Percentiles rank a stretch among this genome's conserved stretches.
phyloP scores from a whole-genome alignment of 2,329 filamentous ascomycete genomes.

The Karstenula rhodostoma region DNA sequence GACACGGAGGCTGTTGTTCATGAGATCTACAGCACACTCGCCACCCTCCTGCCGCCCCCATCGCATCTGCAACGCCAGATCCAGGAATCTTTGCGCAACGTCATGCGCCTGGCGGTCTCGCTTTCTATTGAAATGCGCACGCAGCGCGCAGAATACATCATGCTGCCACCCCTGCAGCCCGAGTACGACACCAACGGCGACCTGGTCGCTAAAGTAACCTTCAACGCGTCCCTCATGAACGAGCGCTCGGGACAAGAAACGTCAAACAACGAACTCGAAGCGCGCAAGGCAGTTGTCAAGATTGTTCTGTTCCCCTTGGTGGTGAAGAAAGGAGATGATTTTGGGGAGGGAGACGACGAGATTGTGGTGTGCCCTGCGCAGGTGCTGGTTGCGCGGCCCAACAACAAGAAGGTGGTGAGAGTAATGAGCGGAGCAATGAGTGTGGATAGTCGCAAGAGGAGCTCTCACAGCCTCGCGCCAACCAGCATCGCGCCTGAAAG shows the following conservation, averaged over 20 bases:
- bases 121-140: conserved; percentile 97
- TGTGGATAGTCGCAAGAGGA: conserved; percentile 46
- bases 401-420: conserved; percentile 59
- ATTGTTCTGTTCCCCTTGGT: conserved; percentile 96
- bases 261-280: conserved; percentile 83
- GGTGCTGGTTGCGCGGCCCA: conserved; percentile 74
- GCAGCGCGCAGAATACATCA: conserved; percentile 96
- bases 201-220: conserved; percentile 83
- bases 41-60: conserved; percentile 85
- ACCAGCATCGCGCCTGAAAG: conserved; percentile 44
- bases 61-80: conserved; percentile 81
- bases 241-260: conserved; percentile 77
- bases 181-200: conserved; percentile 96
- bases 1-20: conserved; percentile 97
- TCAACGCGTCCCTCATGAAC: conserved; percentile 95
- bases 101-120: conserved; percentile 87
- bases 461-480: conserved; percentile 34
- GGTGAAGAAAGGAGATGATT: conserved; percentile 92
- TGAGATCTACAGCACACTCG: conserved; percentile 85
- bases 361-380: conserved; percentile 95
- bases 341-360: conserved; percentile 87
- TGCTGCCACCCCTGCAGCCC: conserved; percentile 93
- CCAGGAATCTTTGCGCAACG: conserved; percentile 82
- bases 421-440: conserved; percentile 61
- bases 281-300: conserved; percentile 78